phyloP scores from a whole-genome alignment of 2,329 filamentous ascomycete genomes.

The Akanthomyces muscarius region DNA sequence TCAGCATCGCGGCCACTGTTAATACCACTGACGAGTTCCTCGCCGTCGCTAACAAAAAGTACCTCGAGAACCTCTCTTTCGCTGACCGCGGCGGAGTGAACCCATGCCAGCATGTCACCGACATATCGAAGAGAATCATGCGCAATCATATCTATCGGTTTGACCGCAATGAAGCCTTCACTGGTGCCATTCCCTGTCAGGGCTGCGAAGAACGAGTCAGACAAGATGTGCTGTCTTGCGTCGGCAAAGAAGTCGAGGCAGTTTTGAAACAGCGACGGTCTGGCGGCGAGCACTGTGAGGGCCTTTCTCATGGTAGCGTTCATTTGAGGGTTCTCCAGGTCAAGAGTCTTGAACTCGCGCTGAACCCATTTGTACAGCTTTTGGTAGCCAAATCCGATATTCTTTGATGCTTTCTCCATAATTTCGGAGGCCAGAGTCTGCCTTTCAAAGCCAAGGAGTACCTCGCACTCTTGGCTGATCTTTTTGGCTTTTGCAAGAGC shows the following conservation, averaged over 20 bases:
- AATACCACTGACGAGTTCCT: conserved; percentile 80
- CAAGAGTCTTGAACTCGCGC: conserved; percentile 84
- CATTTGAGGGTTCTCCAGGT: conserved; percentile 92
- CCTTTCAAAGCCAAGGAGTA: conserved; percentile 84
- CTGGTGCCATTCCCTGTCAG: conserved; percentile 67
- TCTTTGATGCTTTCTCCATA: conserved; percentile 84
- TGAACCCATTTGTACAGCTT: conserved; percentile 96
- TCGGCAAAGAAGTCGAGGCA: conserved; percentile 93
- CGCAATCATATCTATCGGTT: conserved; percentile 90
- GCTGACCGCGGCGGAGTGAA: conserved; percentile 88
- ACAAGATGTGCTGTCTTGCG: conserved; percentile 78
- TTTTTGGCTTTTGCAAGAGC: conserved; percentile 75
- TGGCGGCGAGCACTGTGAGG: conserved; percentile 80
- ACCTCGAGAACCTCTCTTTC: conserved; percentile 90
- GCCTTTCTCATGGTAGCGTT: conserved; percentile 78
- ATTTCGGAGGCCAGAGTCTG: conserved; percentile 84
- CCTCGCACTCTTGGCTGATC: conserved; percentile 83
- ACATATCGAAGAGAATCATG: conserved; percentile 90
- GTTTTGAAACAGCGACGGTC: conserved; percentile 85
- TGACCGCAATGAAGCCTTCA: conserved; percentile 58
- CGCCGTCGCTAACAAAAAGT: conserved; percentile 84
- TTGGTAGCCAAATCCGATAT: conserved; percentile 85
- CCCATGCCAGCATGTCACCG: conserved; percentile 97
- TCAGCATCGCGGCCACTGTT: conserved; percentile 77
- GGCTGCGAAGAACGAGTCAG: conserved; percentile 84